A percentile compares a stretch with the other conserved stretches of the same genome.
phyloP scores from a whole-genome alignment of 805 yeast species.

The Cyberlindnera nakhonratchasimensis region DNA sequence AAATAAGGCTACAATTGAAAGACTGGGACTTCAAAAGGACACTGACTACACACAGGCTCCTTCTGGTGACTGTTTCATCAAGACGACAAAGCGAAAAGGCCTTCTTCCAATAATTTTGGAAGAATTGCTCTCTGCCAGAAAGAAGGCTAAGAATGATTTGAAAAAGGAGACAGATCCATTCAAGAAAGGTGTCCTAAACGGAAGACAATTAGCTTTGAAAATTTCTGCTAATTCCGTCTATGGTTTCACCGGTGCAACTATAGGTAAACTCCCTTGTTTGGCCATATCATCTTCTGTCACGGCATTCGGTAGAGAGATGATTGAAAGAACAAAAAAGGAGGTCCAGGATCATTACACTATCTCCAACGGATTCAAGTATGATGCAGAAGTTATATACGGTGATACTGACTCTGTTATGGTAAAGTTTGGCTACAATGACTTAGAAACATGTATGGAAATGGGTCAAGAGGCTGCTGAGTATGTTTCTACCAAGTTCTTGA shows the following conservation, averaged over 20 bases:
- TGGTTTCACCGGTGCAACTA: conserved; percentile 98
- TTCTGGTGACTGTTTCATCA: conserved; percentile 88
- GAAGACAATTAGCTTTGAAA: conserved; percentile 94
- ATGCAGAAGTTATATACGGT: conserved; percentile 92
- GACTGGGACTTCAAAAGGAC: conserved; percentile 58
- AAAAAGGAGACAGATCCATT: conserved; percentile 94
- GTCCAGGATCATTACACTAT: conserved; percentile 78
- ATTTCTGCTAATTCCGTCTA: conserved; percentile 97
- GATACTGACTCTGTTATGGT: conserved; percentile 99
- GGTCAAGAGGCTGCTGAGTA: conserved; percentile 93
- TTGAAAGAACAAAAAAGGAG: conserved; percentile 81
- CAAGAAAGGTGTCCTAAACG: conserved; percentile 88
- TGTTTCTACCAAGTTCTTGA: conserved; percentile 73
- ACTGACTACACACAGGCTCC: conserved; percentile 87
- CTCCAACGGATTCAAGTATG: conserved; percentile 79
- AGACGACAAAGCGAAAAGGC: conserved; percentile 66
- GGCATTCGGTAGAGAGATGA: conserved; percentile 95
- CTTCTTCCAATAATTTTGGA: conserved; percentile 87
- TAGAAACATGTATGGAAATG: conserved; percentile 79
- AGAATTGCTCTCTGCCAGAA: conserved; percentile 88
- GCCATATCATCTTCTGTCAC: conserved; percentile 96
- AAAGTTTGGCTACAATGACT: conserved; percentile 80
- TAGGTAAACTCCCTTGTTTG: conserved; percentile 94
- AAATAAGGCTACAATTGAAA: conserved; percentile 62
- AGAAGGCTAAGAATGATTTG: conserved; percentile 85